Evolutionary conservation across 2,329 filamentous ascomycete genomes (phyloP).

Genomic region (Setomelanomma holmii): DNA sequence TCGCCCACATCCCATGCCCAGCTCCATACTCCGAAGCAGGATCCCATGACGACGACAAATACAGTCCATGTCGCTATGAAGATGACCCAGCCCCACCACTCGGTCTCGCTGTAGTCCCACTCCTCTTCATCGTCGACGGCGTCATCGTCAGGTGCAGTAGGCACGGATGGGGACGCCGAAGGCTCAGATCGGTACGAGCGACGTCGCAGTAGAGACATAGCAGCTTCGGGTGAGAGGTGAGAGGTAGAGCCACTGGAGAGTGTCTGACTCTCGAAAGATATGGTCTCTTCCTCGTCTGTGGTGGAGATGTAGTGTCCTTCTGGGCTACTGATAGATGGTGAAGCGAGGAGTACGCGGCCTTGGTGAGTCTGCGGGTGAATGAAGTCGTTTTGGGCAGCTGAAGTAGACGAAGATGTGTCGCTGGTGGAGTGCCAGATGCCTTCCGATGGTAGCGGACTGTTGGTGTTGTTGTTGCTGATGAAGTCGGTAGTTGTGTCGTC

Average conservation of each 20-base stretch:
- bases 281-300: conserved; percentile 82
- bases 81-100: conserved; percentile 98
- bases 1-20: conserved; percentile 99
- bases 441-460: too few relatives aligned
- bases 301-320: conserved; percentile 72
- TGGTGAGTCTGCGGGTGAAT: neutral
- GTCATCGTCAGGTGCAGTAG: conserved; percentile 31
- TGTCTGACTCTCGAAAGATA: conserved; percentile 63
- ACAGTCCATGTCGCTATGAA: conserved; percentile 91
- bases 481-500: neutral
- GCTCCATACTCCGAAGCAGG: conserved; percentile 91
- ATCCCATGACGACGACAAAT: conserved; percentile 96
- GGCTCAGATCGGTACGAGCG: conserved; percentile 37
- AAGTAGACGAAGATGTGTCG: neutral
- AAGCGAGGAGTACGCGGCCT: conserved; percentile 28
- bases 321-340: conserved; percentile 56
- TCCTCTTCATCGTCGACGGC: conserved; percentile 56
- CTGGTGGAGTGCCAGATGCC: too few relatives aligned
- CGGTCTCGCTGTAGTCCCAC: conserved; percentile 93
- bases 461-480: too few relatives aligned
- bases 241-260: conserved; percentile 52
- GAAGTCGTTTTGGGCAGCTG: neutral
- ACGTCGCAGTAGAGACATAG: conserved; percentile 37
- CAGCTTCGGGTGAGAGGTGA: conserved; percentile 34
- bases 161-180: conserved; percentile 35